Conservation (phyloP, 108 stramenopile genomes). For the Fragilariopsis cylindrus region DNA sequence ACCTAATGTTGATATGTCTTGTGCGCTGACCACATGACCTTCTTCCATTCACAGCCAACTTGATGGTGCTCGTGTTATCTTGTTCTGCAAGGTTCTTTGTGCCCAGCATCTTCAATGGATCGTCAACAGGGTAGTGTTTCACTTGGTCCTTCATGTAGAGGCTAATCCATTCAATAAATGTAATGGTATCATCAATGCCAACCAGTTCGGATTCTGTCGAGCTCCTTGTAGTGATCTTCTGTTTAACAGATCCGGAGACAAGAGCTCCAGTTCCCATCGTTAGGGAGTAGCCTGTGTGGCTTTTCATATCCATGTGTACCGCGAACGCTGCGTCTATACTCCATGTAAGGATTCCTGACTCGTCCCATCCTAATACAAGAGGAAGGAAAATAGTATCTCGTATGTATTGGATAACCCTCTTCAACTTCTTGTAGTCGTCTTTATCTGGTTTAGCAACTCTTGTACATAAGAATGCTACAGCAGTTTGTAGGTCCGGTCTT, state of each 20-base stretch:
- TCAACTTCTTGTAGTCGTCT: slow-evolving; percentile 52
- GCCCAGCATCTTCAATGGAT: too few species aligned
- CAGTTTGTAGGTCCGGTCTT: slow-evolving; percentile 39
- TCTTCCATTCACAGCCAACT: slow-evolving; percentile 46
- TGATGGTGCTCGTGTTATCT: slow-evolving; percentile 34
- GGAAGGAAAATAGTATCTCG: slow-evolving; percentile 25
- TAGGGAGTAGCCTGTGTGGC: slow-evolving; percentile 41
- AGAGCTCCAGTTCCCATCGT: slow-evolving; percentile 31
- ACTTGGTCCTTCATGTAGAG: slow-evolving; percentile 50
- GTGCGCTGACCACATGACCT: slow-evolving; percentile 26
- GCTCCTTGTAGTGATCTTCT: slow-evolving; percentile 45
- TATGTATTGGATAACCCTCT: slow-evolving; percentile 37
- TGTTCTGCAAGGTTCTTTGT: too few species aligned
- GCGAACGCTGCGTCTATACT: slow-evolving; percentile 37
- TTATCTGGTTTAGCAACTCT: slow-evolving; percentile 37
- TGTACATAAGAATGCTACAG: slow-evolving; percentile 52
- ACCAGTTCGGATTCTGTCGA: slow-evolving; percentile 45
- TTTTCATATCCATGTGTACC: slow-evolving; percentile 35
- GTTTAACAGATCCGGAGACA: slow-evolving; percentile 27
- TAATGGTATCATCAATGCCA: slow-evolving; percentile 35
- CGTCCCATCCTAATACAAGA: slow-evolving; percentile 20
- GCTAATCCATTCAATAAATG: slow-evolving; percentile 36
- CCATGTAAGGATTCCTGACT: slow-evolving; percentile 2
- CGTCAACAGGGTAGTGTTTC: slow-evolving; percentile 20
- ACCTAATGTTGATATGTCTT: slow-evolving; percentile 42